Evolutionary conservation across 2,329 filamentous ascomycete genomes (phyloP), one percentile per base, ranked within the genome.

Genomic region (Verticillium dahliae): DNA sequence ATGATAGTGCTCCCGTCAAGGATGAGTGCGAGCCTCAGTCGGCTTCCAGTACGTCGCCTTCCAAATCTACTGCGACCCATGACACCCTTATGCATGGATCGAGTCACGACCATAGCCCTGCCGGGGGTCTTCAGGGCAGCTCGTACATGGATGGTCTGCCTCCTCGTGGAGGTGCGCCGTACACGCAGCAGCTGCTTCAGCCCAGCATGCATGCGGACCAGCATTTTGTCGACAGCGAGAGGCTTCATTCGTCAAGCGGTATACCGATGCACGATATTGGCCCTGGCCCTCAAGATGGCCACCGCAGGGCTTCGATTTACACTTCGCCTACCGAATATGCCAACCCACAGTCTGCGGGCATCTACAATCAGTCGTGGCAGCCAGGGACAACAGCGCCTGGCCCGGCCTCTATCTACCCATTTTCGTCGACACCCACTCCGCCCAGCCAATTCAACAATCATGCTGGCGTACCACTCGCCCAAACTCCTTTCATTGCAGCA

Each of bases 361-460:
- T 83, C 56, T 83, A 82, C 66, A 64, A 72, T 6, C 74, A 74
- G 34, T 68, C 73, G 10, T 83, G 80, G 81, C 79, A 78, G 63
- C 71, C 77, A 27, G 70, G 70, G 14, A 79, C 80, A 3, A 73
- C 75, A 1, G 73, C 76, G 0, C 71, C 80, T 0, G 75, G 69
- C 39, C 74, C 74, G 2, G 69, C 79, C 0, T 65, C 79, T 0
- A 70, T 83, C 63, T 84, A 84, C 65, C 68, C 79, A 1, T 82
- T 80, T 59, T 72, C 76, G 14, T 68, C 75, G 6, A 76, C 81
- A 59, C 74, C 75, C 27, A 64, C 72, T 4, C 69, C 70, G 11
- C 59, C 72, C 14, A 61, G 72, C 1, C 65, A 73, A 1, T 76
- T 74, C 62, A 69, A 73, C 22, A 69, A 66, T 38, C 68, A 72